Base-by-base conservation (phyloP, 148 eudicot genomes). In the Polygonum maritimum region DNA sequence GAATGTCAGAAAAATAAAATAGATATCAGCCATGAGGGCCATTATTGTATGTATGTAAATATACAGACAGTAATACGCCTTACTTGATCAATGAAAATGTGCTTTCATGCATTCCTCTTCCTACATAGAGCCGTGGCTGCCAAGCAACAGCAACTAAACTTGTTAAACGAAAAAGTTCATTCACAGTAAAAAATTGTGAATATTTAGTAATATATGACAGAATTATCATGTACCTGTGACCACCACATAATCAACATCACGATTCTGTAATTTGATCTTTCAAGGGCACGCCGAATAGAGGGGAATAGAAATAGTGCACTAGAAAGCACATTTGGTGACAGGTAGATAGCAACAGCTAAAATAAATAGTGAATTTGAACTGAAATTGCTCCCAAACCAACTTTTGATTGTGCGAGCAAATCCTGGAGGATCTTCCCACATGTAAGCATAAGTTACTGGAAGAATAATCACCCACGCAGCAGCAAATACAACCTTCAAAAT, bases 31-130 rank as follows among this genome's bases (percentile, higher is more conserved):
- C 41, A 31, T 5, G 31, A 9, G 48, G 62, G 11, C 16, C 22
- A 22, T 36, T 3, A 39, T 18, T n/a, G 69, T 48, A 10, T 51
- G 48, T 36, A 36, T 12, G 21, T 21, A 4, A 38, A 67, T 36
- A 52, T 19, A 22, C n/a, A 58, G 19, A 58, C 78, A n/a, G 47
- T 33, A 21, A 45, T 44, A 44, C 16, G 52, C 49, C 92, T 86
- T 87, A 96, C 99, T 96, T 96, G 87, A 96, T 92, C 69, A 96
- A 90, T 65, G 99, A 91, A 80, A 89, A 91, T 26, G 98, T 79
- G 80, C 99, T 96, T 78, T 96, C 99, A 82, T 96, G 99, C 99
- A 96, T 96, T 81, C 97, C 99, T 82, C 99, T 87, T 45, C 99
- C 99, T 80, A 96, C 99, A 87, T 92, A 96, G 52, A 92, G 98